Evolutionary conservation across 805 yeast species (phyloP), one percentile per base, ranked within the genome.

Genomic region (Candida methanosorbosa): DNA sequence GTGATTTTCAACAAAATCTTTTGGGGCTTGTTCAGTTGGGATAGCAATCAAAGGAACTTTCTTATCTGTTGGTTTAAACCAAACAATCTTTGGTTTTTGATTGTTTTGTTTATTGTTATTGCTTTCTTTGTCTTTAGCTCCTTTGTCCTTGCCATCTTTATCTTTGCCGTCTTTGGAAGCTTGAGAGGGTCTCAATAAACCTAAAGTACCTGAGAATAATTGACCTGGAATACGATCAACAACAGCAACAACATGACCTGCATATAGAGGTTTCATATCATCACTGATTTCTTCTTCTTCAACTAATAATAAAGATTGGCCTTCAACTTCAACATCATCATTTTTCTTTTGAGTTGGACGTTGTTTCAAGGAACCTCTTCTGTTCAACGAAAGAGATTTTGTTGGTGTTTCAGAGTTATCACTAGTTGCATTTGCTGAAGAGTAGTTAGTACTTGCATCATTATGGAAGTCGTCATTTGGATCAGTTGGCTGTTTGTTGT

Each of bases 61-160:
- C 61, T 92, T 92, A 56, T 92, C 98, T 1, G 96, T 88, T 26
- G 98, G 98, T 56, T 92, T 92, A 59, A 92, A 92, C 98, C 98
- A 92, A 23, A 92, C 97, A 65, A 92, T 92, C 55, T 92, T 92
- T 23, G 98, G 98, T 29, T 75, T 73, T 38, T 36, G 43, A n/a
- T 27, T 29, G 5, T 39, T 35, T 13, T 33, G 34, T 13, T 38
- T 23, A 18, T 26, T 29, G 32, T 41, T 45, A 27, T 42, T 47
- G 29, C 39, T 45, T 39, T 59, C 67, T 9, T 36, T 24, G 11
- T 43, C 41, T 26, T 44, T 55, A 13, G 51, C 53, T 36, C 59
- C 61, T 13, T 66, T 57, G 6, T 68, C 59, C 36, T 68, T 73
- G 41, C 62, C 61, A 6, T 68, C 59, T 36, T 68, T 73, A 42